Conservation (phyloP, 2,329 filamentous ascomycete species). For the Biscogniauxia sp. region DNA sequence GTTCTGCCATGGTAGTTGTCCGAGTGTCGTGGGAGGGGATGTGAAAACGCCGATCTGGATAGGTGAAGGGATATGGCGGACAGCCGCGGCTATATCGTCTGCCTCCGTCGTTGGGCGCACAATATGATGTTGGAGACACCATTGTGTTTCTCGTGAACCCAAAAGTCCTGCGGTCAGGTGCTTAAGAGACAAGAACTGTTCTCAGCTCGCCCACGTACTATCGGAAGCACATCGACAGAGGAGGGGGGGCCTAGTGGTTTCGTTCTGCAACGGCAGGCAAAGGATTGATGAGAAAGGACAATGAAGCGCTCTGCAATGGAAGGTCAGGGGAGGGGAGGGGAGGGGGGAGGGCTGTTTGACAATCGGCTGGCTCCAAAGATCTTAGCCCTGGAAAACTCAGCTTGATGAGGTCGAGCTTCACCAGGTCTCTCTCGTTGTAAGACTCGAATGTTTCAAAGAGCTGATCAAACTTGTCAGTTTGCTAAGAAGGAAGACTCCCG, state of each 20-base stretch:
- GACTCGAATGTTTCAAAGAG: constrained; percentile 35
- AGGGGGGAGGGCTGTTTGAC: constrained; percentile 19
- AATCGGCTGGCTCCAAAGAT: constrained; percentile 17
- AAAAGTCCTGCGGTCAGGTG: constrained; percentile 19
- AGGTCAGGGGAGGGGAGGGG: constrained; percentile 10
- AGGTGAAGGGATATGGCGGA: constrained; percentile 37
- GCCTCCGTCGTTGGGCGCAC: constrained; percentile 34
- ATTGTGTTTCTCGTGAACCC: constrained; percentile 33
- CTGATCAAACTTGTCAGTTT: constrained; percentile 31
- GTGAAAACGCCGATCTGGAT: constrained; percentile 38
- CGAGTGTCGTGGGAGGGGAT: constrained; percentile 37
- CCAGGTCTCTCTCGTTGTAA: constrained; percentile 30
- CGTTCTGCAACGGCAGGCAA: constrained; percentile 24
- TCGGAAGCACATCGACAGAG: constrained; percentile 23
- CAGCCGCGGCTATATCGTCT: constrained; percentile 41
- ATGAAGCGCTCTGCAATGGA: constrained; percentile 17
- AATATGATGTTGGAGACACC: constrained; percentile 42
- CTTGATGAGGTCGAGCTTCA: constrained; percentile 27
- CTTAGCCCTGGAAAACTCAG: constrained; percentile 26
- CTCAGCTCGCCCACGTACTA: constrained; percentile 23
- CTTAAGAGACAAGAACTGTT: constrained; percentile 23
- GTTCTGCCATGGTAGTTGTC: constrained; percentile 40
- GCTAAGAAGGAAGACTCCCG: constrained; percentile 23
- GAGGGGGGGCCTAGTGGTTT: constrained; percentile 23
- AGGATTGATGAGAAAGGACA: constrained; percentile 21